Evolutionary conservation across 768 basidiomycete genomes (phyloP).

Genomic region (Symmetrospora coprosmae): DNA sequence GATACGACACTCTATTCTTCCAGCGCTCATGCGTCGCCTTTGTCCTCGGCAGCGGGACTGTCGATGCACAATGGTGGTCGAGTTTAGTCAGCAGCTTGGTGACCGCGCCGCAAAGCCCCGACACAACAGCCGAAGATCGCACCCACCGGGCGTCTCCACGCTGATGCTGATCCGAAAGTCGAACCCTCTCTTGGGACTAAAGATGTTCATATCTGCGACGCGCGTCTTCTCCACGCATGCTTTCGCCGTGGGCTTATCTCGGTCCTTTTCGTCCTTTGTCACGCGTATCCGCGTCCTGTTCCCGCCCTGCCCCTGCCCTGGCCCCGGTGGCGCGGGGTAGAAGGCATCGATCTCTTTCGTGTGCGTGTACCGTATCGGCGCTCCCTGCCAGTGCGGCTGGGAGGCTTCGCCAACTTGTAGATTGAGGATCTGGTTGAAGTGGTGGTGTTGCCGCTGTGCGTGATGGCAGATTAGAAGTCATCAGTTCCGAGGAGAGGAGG

Average conservation of each 20-base stretch:
- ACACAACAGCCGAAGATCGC: background rate
- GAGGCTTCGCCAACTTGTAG: conserved; percentile 50
- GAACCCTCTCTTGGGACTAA: conserved; percentile 60
- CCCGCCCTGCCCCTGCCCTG: background rate
- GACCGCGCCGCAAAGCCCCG: background rate
- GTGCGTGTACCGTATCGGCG: conserved; percentile 61
- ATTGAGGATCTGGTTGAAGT: conserved; percentile 78
- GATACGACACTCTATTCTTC: conserved; percentile 86
- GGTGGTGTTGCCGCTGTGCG: conserved; percentile 63
- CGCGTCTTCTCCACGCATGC: conserved; percentile 59
- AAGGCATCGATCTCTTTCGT: conserved; percentile 66
- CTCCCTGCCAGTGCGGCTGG: conserved; percentile 44
- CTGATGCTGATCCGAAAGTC: conserved; percentile 92
- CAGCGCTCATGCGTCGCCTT: conserved; percentile 36
- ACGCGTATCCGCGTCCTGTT: conserved; percentile 1
- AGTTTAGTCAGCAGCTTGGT: background rate
- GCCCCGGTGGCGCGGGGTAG: conserved; percentile 38
- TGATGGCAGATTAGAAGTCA: background rate
- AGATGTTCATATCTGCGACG: conserved; percentile 75
- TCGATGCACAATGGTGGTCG: no score
- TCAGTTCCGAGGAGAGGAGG: conserved; percentile 6
- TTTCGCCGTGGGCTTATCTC: conserved; percentile 31
- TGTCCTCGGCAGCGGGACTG: conserved; percentile 19
- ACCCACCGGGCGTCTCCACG: conserved; percentile 71
- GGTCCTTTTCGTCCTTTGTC: background rate